Evolutionary conservation across 2,329 filamentous ascomycete species (phyloP).

Genomic region (Claviceps maximensis): DNA sequence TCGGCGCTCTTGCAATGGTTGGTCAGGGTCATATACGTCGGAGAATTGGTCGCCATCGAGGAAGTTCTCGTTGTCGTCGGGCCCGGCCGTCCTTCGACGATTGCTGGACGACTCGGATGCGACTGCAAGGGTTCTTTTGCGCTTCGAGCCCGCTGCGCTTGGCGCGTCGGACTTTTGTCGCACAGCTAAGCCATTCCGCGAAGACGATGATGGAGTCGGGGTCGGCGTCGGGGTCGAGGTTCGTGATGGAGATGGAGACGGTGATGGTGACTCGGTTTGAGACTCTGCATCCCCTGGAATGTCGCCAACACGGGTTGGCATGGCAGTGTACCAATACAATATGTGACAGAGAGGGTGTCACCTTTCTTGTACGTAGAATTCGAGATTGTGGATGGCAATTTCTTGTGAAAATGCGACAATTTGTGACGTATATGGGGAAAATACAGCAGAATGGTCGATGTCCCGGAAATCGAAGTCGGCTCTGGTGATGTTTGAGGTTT

Average conservation of each 20-base stretch:
- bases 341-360: neutral
- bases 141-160: slow-evolving; percentile 16
- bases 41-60: slow-evolving; percentile 10
- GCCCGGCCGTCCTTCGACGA: slow-evolving; percentile 9
- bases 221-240: slow-evolving; percentile 7
- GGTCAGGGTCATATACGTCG: slow-evolving; percentile 67
- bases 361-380: too few relatives aligned
- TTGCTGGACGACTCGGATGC: slow-evolving; percentile 12
- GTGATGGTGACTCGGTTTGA: slow-evolving; percentile 9
- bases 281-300: slow-evolving; percentile 7
- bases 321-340: neutral
- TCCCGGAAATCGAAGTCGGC: neutral
- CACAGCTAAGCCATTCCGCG: slow-evolving; percentile 13
- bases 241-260: slow-evolving; percentile 10
- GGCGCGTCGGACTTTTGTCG: slow-evolving; percentile 13
- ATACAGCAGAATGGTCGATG: neutral
- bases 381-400: too few relatives aligned
- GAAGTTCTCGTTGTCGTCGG: slow-evolving; percentile 8
- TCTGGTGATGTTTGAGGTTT: neutral
- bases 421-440: too few relatives aligned
- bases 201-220: slow-evolving; percentile 9
- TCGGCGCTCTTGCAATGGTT: slow-evolving; percentile 61
- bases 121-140: slow-evolving; percentile 18
- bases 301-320: slow-evolving; percentile 15
- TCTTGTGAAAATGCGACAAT: too few relatives aligned